Percentiles rank a stretch among this genome's conserved stretches.
These are phyloP conservation scores for Rhizomucor pusillus DNA, from an alignment of 371 early-diverging fungal genomes.

Conservation along the genomic window DNA sequence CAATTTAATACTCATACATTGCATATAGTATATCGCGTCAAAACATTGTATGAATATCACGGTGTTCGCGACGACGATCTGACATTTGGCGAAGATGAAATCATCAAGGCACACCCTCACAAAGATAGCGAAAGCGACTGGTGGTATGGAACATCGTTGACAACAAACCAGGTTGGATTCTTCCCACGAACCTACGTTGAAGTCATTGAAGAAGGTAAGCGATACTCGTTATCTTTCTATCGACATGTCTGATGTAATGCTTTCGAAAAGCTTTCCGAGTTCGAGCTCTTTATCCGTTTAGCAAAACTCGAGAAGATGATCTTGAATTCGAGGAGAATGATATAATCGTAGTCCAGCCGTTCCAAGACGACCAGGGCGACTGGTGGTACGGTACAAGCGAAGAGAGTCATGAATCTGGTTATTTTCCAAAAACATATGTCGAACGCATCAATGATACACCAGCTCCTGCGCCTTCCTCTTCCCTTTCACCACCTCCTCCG, in stretches of 20 bases:
- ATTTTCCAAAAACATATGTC: conserved; percentile 42
- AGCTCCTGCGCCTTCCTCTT: not conserved
- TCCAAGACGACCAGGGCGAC: conserved; percentile 45
- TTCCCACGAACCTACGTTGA: conserved; percentile 49
- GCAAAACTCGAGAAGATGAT: conserved; percentile 42
- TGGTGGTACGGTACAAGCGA: conserved; percentile 50
- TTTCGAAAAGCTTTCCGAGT: conserved; percentile 39
- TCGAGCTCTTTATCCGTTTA: conserved; percentile 39
- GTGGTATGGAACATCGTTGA: conserved; percentile 45
- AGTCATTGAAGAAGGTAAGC: conserved; percentile 41
- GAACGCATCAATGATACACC: conserved; percentile 17
- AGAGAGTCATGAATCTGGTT: conserved; percentile 34
- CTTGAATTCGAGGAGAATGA: conserved; percentile 43
- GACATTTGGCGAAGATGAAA: conserved; percentile 40
- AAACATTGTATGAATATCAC: conserved; percentile 43
- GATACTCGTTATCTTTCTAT: not conserved
- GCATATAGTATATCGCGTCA: conserved; percentile 39
- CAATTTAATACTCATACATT: not conserved
- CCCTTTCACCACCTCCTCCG: conserved; percentile 17
- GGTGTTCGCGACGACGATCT: conserved; percentile 51
- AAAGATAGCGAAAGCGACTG: conserved; percentile 47
- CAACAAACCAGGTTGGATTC: conserved; percentile 33
- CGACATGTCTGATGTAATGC: not conserved
- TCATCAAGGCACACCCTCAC: conserved; percentile 51
- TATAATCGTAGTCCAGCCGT: conserved; percentile 46